Percentiles rank a stretch among this genome's conserved stretches.
Conservation (phyloP, 305 asterid species). For the Fraxinus xanthoxyloides region DNA sequence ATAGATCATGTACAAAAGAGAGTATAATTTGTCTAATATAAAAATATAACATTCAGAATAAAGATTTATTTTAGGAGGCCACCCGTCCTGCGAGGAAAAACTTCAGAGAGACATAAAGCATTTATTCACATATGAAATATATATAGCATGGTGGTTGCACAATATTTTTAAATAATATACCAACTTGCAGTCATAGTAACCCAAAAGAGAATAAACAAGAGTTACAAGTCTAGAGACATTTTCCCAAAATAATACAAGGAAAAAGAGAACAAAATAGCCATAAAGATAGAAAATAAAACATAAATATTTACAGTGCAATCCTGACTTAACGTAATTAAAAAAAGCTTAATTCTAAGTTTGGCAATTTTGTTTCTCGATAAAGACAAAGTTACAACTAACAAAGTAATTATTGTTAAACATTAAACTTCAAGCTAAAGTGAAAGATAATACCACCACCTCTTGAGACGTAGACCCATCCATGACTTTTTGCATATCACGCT, state of each 20-base stretch:
- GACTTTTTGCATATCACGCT: conserved; percentile 60
- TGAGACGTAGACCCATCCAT: conserved; percentile 45
- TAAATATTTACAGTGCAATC: background rate
- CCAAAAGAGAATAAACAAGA: background rate
- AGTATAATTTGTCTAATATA: background rate
- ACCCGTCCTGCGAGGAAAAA: background rate
- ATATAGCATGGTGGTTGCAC: background rate
- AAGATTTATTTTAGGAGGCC: background rate
- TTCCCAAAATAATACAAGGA: background rate
- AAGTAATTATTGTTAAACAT: background rate
- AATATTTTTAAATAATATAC: background rate
- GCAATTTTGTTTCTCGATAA: background rate
- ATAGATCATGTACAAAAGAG: background rate
- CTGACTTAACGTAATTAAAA: background rate
- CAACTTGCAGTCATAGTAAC: background rate
- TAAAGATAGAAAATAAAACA: background rate
- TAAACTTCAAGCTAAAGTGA: background rate
- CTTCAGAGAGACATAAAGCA: background rate
- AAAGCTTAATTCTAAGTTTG: background rate
- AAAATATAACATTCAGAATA: background rate
- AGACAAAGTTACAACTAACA: background rate
- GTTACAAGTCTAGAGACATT: background rate
- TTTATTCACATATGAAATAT: background rate
- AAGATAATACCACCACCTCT: conserved; percentile 46
- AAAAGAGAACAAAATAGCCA: background rate